Evolutionary conservation across 306 rosid species (phyloP), one percentile per base, ranked within the genome.

Genomic region (Quercus variabilis): DNA sequence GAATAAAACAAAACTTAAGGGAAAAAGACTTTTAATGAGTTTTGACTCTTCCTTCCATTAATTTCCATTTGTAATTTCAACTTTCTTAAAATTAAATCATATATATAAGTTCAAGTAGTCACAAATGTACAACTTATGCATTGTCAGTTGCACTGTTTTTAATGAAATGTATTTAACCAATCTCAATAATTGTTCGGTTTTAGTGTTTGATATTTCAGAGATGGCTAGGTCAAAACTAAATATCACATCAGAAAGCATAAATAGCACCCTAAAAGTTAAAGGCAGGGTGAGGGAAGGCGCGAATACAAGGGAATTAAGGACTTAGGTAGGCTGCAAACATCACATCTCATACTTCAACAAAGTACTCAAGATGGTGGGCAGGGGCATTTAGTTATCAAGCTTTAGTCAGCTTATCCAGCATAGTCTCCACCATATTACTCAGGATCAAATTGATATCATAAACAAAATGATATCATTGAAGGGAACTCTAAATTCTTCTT

Each of bases 1-100:
- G 21, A 70, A 72, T 35, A 76, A 70, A 55, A 69, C 72, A 71
- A 71, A 79, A 82, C 63, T 64, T 25, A 26, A 72, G 30, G 25
- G 46, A 76, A 14, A 75, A 76, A 31, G 17, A 17, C 25, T 67
- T 18, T 2, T 18, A 67, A 67, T 35, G 25, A 67, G 23, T 19
- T n/a, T 17, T 1, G 23, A 64, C 21, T 15, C 21, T 31, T 30
- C 43, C 23, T 49, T 49, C 13, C 65, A 33, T 19, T 35, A 18
- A 67, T 35, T 67, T 67, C 14, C 51, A 1, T 9, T 3, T 28
- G 70, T 30, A 64, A 2, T 33, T 35, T 35, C 6, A 19, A 33
- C 35, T 31, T 67, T 19, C 25, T 31, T 8, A 21, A 46, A 8
- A 18, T 33, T 67, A 19, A 67, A 31, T 33, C 23, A 33, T 13